phyloP scores from a whole-genome alignment of 164 flowering plant species.

The Houttuynia cordata region DNA sequence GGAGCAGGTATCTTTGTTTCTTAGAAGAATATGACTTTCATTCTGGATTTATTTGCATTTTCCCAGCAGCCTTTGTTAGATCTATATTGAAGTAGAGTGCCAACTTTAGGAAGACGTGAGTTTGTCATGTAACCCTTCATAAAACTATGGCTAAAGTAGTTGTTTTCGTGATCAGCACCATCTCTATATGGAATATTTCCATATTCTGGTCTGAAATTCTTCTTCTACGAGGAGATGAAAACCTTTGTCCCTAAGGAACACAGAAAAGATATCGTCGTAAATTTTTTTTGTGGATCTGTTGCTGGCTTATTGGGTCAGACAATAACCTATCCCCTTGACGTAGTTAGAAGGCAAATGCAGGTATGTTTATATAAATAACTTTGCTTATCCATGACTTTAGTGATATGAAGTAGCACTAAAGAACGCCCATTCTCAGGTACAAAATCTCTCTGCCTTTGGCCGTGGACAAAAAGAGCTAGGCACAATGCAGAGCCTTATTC shows the following conservation, averaged over 20 bases:
- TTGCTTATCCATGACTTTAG: not conserved
- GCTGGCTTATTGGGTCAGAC: slow-evolving; percentile 96
- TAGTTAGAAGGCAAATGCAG: slow-evolving; percentile 99
- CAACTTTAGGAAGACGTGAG: not conserved
- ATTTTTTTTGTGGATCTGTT: slow-evolving; percentile 82
- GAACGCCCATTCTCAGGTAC: slow-evolving; percentile 35
- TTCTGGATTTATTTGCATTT: too few species aligned
- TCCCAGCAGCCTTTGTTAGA: too few species aligned
- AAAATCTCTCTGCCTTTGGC: slow-evolving; percentile 30
- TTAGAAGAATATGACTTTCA: too few species aligned
- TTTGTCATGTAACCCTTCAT: not conserved
- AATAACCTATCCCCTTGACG: slow-evolving; percentile 94
- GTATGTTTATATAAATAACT: slow-evolving; percentile 16
- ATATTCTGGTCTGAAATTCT: slow-evolving; percentile 92
- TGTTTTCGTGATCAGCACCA: slow-evolving; percentile 52
- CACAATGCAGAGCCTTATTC: slow-evolving; percentile 54
- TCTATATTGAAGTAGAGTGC: not conserved
- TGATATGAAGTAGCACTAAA: not conserved
- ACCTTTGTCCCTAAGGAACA: slow-evolving; percentile 66
- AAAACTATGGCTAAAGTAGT: not conserved
- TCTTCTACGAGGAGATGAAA: slow-evolving; percentile 95
- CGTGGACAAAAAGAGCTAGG: slow-evolving; percentile 32
- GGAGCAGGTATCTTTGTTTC: slow-evolving; percentile 57
- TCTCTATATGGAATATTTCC: slow-evolving; percentile 97
- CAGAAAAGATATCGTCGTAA: slow-evolving; percentile 53